phyloP scores from a whole-genome alignment of 2,329 filamentous ascomycete species.

The Aureobasidium namibiae region DNA sequence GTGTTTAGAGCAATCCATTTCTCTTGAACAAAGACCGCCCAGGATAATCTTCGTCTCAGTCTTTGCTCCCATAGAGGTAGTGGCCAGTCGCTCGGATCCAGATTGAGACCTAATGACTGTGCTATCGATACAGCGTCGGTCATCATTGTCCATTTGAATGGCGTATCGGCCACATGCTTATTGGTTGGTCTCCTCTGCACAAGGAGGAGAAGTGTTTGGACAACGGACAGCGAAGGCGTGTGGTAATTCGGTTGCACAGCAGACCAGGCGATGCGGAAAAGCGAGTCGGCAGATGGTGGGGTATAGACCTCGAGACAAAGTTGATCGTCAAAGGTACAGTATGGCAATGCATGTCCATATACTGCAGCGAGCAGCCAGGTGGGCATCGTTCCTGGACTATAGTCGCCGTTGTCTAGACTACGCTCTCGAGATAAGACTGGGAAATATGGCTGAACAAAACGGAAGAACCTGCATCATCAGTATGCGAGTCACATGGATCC shows the following conservation, averaged over 20 bases:
- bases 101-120: constrained; percentile 51
- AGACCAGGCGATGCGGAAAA: constrained; percentile 26
- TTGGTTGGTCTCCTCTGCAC: constrained; percentile 27
- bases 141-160: constrained; percentile 28
- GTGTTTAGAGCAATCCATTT: constrained; percentile 53
- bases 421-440: constrained; percentile 33
- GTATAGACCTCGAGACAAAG: constrained; percentile 28
- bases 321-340: constrained; percentile 36
- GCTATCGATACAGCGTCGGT: constrained; percentile 42
- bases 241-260: constrained; percentile 24
- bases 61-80: constrained; percentile 57
- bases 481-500: neutral
- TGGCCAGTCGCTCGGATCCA: constrained; percentile 55
- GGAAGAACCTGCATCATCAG: constrained; percentile 24
- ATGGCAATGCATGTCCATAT: constrained; percentile 37
- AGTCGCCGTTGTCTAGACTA: constrained; percentile 22
- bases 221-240: constrained; percentile 24
- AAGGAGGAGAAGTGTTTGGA: constrained; percentile 26
- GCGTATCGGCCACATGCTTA: constrained; percentile 27
- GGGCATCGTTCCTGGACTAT: constrained; percentile 27
- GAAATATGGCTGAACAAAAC: constrained; percentile 39
- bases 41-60: constrained; percentile 52
- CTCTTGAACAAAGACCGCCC: constrained; percentile 59
- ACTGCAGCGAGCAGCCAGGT: constrained; percentile 34
- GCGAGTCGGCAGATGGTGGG: constrained; percentile 25